Base-by-base conservation (phyloP, 2,329 filamentous ascomycete genomes). In the Paecilomyces formosus region DNA sequence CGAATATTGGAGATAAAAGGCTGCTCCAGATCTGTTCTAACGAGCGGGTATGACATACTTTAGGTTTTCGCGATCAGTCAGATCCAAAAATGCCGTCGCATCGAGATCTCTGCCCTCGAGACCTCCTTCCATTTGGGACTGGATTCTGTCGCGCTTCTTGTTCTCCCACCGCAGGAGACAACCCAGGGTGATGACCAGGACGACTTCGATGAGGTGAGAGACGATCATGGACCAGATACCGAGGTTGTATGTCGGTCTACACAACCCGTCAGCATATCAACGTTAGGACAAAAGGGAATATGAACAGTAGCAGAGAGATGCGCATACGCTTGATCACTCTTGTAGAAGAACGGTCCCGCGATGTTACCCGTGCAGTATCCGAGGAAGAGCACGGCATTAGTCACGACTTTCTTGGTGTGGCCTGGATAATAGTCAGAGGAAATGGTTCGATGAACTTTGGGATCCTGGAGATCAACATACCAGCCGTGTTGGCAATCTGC, bases 401-500 rank as follows among this genome's bases (percentile, higher is more conserved):
- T 84, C 26, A 86, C 81, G 53, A 86, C 83, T 66, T 87, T 85
- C 67, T 86, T 86, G 1, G 83, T 85, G 61, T 85, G 82, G 0
- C 83, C 83, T 60, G 65, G 70, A 12, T 75, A 67, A 53, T 72
- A 72, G 55, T 69, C 71, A 15, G 33, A 13, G 15, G 11, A 9
- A 11, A 33, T 24, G 11, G 30, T 30, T 18, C 31, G 28, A 39
- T 5, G 35, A 53, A 28, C 3, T 9, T 39, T 4, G 51, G 50
- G 56, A n/a, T 6, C 4, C 8, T 45, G 1, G n/a, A 5, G 8
- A 2, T 5, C 28, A 9, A 59, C 66, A 35, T 57, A 74, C 73
- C 73, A 66, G 70, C 79, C 66, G 70, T 83, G 73, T 68, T 78
- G 55, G 59, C 62, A 73, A 76, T 62, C 63, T 77, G 68, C 78